Conservation (phyloP, 2,329 filamentous ascomycete species). For the Acarospora socialis region DNA sequence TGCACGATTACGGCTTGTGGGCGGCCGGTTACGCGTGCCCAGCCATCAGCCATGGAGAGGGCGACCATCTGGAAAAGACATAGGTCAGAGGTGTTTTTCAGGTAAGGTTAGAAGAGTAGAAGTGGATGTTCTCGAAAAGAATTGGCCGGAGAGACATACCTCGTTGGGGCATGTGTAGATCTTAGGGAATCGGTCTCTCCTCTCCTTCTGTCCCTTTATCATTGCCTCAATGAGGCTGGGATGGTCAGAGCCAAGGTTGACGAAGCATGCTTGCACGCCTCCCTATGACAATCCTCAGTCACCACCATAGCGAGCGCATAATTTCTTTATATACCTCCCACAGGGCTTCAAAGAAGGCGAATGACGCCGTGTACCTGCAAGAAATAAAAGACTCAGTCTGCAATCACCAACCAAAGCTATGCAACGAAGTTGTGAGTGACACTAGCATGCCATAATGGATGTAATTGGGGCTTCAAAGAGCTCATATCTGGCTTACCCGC, state of each 20-base stretch:
- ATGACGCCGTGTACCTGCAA: constrained; percentile 53
- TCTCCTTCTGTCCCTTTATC: constrained; percentile 58
- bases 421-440: too few species aligned
- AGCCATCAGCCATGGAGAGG: constrained; percentile 72
- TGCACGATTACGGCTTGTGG: constrained; percentile 68
- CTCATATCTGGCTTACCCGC: too few species aligned
- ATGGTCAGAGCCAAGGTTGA: constrained; percentile 58
- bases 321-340: constrained; percentile 59
- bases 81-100: constrained; percentile 9
- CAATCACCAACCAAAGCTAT: too few species aligned
- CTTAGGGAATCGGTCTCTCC: constrained; percentile 48
- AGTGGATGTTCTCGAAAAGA: constrained; percentile 5
- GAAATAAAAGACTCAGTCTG: too few species aligned
- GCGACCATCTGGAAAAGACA: constrained; percentile 61
- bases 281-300: too few species aligned
- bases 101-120: not conserved
- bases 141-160: too few species aligned
- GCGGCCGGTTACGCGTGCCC: constrained; percentile 55
- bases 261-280: too few species aligned
- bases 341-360: constrained; percentile 69
- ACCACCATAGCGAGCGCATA: too few species aligned
- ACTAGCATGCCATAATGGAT: too few species aligned
- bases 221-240: constrained; percentile 70
- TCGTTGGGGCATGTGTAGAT: constrained; percentile 73
- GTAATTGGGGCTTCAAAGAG: too few species aligned